A percentile compares a stretch with the other conserved stretches of the same genome.
Conservation (phyloP, 441 rosid genomes). For the Theobroma grandiflorum region DNA sequence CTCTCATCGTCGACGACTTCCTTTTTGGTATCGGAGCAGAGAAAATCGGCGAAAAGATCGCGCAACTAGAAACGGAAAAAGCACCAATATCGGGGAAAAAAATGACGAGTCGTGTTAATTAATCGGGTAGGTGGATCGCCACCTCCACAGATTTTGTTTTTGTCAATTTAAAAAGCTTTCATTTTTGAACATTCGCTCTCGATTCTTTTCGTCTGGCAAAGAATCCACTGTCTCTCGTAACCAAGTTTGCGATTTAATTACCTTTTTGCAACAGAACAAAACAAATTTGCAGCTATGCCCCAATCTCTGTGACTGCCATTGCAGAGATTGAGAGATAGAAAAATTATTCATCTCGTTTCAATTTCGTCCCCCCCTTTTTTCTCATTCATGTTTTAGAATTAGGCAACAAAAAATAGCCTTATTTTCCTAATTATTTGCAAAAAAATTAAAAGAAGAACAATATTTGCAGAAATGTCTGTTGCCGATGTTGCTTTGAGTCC, state of each 20-base stretch:
- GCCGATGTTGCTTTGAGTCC: conserved; percentile 74
- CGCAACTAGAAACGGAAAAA: conserved; percentile 23
- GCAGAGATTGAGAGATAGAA: not conserved
- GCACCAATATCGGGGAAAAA: conserved; percentile 29
- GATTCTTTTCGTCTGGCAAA: conserved; percentile 55
- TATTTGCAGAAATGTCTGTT: conserved; percentile 58
- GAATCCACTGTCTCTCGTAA: conserved; percentile 48
- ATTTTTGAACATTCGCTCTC: conserved; percentile 31
- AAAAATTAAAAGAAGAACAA: not conserved
- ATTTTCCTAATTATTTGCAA: not conserved
- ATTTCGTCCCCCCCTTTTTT: not conserved
- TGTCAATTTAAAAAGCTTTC: conserved; percentile 36
- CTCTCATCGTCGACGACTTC: conserved; percentile 27
- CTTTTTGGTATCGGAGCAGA: conserved; percentile 34
- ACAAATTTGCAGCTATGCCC: conserved; percentile 16
- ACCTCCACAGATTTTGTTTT: not conserved
- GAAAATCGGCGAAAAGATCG: conserved; percentile 45
- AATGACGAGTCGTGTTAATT: conserved; percentile 20
- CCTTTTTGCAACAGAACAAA: not conserved
- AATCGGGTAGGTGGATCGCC: conserved; percentile 28
- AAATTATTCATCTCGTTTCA: not conserved
- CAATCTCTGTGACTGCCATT: conserved; percentile 10
- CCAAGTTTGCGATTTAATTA: not conserved
- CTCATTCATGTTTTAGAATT: not conserved
- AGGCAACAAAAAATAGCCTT: not conserved